A percentile compares a stretch with the other conserved stretches of the same genome.
Conservation (phyloP, 768 basidiomycete species). For the Podaxis carcinomalis region DNA sequence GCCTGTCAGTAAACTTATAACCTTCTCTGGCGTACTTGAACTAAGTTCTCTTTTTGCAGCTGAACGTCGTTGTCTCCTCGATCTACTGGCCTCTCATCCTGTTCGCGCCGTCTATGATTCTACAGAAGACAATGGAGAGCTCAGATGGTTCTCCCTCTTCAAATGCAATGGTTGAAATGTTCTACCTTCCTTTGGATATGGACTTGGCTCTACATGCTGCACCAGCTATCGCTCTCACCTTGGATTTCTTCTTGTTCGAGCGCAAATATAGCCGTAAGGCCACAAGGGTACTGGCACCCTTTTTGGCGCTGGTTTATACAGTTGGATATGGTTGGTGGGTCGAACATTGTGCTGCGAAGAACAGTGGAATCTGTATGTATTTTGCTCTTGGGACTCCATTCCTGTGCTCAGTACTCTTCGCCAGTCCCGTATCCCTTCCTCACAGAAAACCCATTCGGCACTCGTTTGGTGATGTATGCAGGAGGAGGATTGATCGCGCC, state of each 20-base stretch:
- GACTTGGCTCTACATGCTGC: constrained; percentile 66
- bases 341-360: constrained; percentile 61
- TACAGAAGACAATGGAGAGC: constrained; percentile 24
- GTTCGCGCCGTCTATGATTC: constrained; percentile 53
- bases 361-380: constrained; percentile 54
- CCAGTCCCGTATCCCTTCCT: constrained; percentile 85
- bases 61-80: constrained; percentile 33
- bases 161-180: constrained; percentile 21
- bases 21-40: background rate
- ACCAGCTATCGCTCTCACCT: constrained; percentile 52
- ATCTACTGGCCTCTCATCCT: constrained; percentile 71
- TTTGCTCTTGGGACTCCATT: background rate
- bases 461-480: constrained; percentile 58
- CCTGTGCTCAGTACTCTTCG: background rate
- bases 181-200: constrained; percentile 43
- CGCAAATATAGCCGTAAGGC: constrained; percentile 39
- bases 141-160: constrained; percentile 21
- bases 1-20: constrained; percentile 40
- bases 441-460: constrained; percentile 47
- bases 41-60: constrained; percentile 16
- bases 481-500: constrained; percentile 48
- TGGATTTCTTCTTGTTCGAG: constrained; percentile 71
- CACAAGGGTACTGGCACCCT: constrained; percentile 24
- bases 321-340: constrained; percentile 59
- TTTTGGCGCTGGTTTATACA: constrained; percentile 24